phyloP scores from a whole-genome alignment of 306 rosid genomes.

The Leucaena leucocephala region DNA sequence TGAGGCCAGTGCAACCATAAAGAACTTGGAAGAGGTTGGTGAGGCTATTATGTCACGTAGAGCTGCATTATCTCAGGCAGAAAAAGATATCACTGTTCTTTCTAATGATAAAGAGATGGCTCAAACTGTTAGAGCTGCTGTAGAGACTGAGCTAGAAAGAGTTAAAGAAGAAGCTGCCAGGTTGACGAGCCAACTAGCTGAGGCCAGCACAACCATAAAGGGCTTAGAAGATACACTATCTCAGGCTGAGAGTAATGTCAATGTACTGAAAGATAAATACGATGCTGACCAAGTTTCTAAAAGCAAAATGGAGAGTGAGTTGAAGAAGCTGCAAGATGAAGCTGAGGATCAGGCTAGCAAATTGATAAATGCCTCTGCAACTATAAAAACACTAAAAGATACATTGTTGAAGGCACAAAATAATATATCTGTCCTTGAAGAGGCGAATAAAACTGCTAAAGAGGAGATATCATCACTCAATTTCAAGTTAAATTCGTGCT shows the following conservation, averaged over 20 bases:
- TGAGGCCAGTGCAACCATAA: conserved; percentile 8
- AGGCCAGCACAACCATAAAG: conserved; percentile 64
- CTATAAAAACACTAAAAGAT: conserved; percentile 66
- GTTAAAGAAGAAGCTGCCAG: conserved; percentile 63
- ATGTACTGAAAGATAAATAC: conserved; percentile 63
- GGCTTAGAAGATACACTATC: conserved; percentile 68
- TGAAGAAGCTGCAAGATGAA: conserved; percentile 74
- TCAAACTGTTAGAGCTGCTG: conserved; percentile 56
- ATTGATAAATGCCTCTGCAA: conserved; percentile 54
- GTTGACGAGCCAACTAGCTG: conserved; percentile 62
- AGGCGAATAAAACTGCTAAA: conserved; percentile 63
- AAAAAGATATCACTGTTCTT: conserved; percentile 56
- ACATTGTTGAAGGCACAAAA: conserved; percentile 68
- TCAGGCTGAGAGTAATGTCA: conserved; percentile 51
- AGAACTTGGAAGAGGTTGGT: background rate
- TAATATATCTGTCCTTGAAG: conserved; percentile 59
- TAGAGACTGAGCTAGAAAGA: conserved; percentile 65
- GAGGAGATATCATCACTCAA: conserved; percentile 65
- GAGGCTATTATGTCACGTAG: conserved; percentile 54
- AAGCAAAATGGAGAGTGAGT: conserved; percentile 67
- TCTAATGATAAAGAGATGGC: conserved; percentile 73
- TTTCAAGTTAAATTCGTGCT: conserved; percentile 69
- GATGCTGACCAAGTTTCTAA: conserved; percentile 57
- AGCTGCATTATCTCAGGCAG: conserved; percentile 72
- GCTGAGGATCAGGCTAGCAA: conserved; percentile 54